phyloP scores from a whole-genome alignment of 2,329 filamentous ascomycete genomes.

The Xenosphaeropsis pyriputrescens region DNA sequence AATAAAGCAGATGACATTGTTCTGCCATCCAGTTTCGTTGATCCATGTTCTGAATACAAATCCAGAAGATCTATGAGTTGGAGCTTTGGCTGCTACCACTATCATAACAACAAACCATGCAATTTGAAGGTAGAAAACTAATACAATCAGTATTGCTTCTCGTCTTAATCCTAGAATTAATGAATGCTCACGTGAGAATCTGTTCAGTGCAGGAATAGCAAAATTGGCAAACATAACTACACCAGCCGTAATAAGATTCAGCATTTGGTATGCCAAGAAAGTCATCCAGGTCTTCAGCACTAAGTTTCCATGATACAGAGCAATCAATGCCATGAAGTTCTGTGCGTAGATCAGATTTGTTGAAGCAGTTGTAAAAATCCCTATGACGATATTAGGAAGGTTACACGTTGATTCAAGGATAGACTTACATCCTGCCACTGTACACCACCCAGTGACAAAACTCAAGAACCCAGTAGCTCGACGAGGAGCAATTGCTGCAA shows the following conservation, averaged over 20 bases:
- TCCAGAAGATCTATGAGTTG: constrained; percentile 25
- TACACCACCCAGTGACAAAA: constrained; percentile 29
- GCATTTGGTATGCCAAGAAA: constrained; percentile 26
- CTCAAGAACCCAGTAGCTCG: constrained; percentile 23
- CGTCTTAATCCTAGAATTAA: too few relatives aligned
- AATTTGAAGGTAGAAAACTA: constrained; percentile 28
- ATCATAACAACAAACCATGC: constrained; percentile 31
- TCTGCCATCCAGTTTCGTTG: constrained; percentile 35
- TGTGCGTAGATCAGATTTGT: constrained; percentile 23
- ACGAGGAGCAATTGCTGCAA: constrained; percentile 28
- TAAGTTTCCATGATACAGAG: constrained; percentile 23
- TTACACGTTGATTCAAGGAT: too few relatives aligned
- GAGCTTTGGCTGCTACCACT: constrained; percentile 29
- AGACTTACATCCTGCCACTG: constrained; percentile 9
- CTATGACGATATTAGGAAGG: too few relatives aligned
- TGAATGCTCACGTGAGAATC: constrained; percentile 21
- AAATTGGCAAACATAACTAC: constrained; percentile 32
- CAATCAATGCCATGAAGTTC: constrained; percentile 25
- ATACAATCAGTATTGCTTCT: not conserved
- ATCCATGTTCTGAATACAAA: constrained; percentile 37
- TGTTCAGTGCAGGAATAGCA: constrained; percentile 26
- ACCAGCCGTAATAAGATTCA: constrained; percentile 26
- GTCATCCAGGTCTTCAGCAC: constrained; percentile 30
- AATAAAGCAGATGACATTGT: constrained; percentile 32
- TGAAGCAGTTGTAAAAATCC: too few relatives aligned